Conservation (phyloP, 352 stramenopile species). For the Phytophthora megakarya region DNA sequence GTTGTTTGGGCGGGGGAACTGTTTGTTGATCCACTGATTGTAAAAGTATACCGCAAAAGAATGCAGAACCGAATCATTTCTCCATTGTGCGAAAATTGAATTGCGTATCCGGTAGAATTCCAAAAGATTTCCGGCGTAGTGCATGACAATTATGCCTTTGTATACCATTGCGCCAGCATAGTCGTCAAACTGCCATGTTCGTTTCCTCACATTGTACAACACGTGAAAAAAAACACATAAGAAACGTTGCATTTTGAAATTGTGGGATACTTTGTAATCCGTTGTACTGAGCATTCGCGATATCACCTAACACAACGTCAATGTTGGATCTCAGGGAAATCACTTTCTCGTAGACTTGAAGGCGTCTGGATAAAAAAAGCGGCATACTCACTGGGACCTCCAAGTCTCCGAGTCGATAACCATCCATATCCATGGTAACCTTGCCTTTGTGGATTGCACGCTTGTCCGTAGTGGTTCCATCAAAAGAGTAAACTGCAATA, state of each 20-base stretch:
- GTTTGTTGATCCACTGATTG: too few relatives aligned
- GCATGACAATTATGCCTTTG: conserved; percentile 8
- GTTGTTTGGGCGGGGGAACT: too few relatives aligned
- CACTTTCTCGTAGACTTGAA: too few relatives aligned
- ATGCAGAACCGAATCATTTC: background rate
- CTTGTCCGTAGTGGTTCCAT: too few relatives aligned
- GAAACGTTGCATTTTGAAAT: conserved; percentile 2
- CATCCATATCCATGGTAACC: too few relatives aligned
- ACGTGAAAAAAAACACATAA: conserved; percentile 20
- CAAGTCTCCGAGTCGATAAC: too few relatives aligned
- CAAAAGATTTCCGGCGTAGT: conserved; percentile 3
- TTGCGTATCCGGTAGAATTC: conserved; percentile 7
- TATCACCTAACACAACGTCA: too few relatives aligned
- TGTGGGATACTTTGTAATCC: background rate
- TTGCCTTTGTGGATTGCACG: too few relatives aligned
- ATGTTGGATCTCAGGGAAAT: too few relatives aligned
- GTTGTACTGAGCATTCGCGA: conserved; percentile 13
- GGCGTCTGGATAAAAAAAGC: too few relatives aligned
- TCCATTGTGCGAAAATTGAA: background rate
- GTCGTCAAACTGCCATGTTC: background rate
- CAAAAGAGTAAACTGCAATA: too few relatives aligned
- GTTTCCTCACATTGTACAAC: conserved; percentile 9
- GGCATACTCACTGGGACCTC: too few relatives aligned
- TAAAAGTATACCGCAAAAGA: conserved; percentile 2
- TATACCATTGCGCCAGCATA: background rate